A percentile compares a stretch with the other conserved stretches of the same genome.
phyloP scores from a whole-genome alignment of 306 rosid species.

The Geum urbanum region DNA sequence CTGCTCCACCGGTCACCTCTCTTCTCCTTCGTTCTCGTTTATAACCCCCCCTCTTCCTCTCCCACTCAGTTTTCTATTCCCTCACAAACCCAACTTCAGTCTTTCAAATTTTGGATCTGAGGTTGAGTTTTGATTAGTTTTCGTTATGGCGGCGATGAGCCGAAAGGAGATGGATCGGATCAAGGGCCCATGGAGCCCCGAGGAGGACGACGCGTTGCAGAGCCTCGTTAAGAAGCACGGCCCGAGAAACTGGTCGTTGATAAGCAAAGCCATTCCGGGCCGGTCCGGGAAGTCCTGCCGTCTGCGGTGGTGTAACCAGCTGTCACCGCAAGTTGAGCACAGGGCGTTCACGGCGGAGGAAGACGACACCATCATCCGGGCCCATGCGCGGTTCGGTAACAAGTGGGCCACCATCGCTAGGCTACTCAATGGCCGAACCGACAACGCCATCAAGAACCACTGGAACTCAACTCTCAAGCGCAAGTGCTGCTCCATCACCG shows the following conservation, averaged over 20 bases:
- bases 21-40: constrained; percentile 34
- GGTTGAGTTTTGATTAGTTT: no score
- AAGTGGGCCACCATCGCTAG: constrained; percentile 98
- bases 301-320: constrained; percentile 97
- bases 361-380: constrained; percentile 79
- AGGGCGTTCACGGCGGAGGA: constrained; percentile 80
- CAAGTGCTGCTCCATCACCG: constrained; percentile 48
- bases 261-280: constrained; percentile 81
- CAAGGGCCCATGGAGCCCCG: constrained; percentile 97
- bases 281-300: constrained; percentile 95
- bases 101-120: no score
- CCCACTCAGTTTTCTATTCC: background rate
- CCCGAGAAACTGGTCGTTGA: constrained; percentile 84
- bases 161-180: constrained; percentile 84
- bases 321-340: constrained; percentile 92
- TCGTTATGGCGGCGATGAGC: background rate
- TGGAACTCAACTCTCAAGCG: constrained; percentile 97
- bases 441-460: constrained; percentile 95
- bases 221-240: constrained; percentile 82
- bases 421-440: constrained; percentile 79
- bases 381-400: constrained; percentile 93
- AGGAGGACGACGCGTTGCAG: constrained; percentile 80
- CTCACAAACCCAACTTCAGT: background rate
- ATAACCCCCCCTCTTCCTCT: constrained; percentile 14
- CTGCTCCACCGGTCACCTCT: constrained; percentile 63